These are phyloP conservation scores for Rhododendron mucronatum DNA, from an alignment of 148 eudicot species.

Conservation along the genomic window DNA sequence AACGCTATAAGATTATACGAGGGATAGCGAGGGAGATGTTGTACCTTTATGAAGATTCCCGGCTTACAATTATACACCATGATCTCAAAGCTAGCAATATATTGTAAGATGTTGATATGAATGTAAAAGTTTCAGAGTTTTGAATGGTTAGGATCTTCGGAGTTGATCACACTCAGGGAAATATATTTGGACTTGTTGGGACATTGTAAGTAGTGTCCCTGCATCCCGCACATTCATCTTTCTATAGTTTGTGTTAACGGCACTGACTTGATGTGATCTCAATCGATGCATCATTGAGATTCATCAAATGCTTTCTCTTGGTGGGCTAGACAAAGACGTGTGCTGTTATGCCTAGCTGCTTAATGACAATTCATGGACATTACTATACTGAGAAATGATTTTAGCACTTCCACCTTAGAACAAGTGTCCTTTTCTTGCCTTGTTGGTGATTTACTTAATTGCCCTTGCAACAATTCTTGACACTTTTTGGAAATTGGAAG, in stretches of 20 bases:
- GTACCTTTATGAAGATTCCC: no score
- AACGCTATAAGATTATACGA: no score
- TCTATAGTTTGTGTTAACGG: not conserved
- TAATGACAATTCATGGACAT: not conserved
- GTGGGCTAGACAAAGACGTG: not conserved
- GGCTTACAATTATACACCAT: no score
- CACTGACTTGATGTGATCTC: not conserved
- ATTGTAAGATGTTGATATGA: no score
- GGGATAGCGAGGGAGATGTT: no score
- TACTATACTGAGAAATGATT: not conserved
- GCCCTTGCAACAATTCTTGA: not conserved
- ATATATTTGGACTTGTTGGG: no score
- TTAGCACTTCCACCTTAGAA: no score
- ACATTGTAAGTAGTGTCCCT: no score
- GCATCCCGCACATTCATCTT: not conserved
- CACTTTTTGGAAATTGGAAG: not conserved
- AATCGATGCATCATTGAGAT: not conserved
- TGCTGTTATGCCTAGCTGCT: not conserved
- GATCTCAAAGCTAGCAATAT: no score
- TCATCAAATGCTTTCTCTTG: not conserved
- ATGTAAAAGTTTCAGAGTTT: no score
- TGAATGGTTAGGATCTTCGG: no score
- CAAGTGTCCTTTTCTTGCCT: not conserved
- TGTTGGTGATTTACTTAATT: not conserved
- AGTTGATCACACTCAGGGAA: no score